Evolutionary conservation across 768 basidiomycete genomes (phyloP).

Genomic region (Suillus cothurnatus): DNA sequence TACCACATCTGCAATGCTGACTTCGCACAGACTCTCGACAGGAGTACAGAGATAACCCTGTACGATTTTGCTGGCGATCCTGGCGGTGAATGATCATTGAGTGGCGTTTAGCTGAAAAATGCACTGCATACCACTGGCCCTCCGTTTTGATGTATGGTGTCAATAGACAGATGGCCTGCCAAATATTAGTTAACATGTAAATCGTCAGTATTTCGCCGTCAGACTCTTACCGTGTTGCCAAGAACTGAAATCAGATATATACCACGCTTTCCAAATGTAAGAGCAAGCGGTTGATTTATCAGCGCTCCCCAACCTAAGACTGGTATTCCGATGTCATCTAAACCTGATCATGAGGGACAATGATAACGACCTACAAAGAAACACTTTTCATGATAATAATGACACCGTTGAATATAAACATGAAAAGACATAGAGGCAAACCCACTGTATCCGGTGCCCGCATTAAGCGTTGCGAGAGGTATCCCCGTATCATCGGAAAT

Average conservation of each 20-base stretch:
- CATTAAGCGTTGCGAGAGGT: constrained; percentile 21
- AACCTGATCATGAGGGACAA: background rate
- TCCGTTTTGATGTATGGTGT: constrained; percentile 23
- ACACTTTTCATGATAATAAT: constrained; percentile 12
- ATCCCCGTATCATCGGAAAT: constrained; percentile 21
- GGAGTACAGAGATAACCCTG: constrained; percentile 25
- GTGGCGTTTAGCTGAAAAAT: background rate
- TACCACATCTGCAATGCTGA: constrained; percentile 22
- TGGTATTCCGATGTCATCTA: constrained; percentile 6
- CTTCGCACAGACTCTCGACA: constrained; percentile 24
- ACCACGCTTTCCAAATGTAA: constrained; percentile 23
- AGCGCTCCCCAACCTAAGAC: constrained; percentile 22
- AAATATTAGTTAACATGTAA: background rate
- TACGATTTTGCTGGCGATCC: constrained; percentile 23
- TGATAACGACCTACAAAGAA: constrained; percentile 14
- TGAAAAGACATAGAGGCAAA: background rate
- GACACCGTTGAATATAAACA: background rate
- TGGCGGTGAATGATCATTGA: background rate
- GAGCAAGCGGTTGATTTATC: constrained; percentile 22
- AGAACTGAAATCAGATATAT: constrained; percentile 22
- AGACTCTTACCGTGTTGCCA: constrained; percentile 16
- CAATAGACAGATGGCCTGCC: constrained; percentile 22
- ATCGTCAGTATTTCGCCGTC: too few relatives aligned
- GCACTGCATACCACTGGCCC: constrained; percentile 16
- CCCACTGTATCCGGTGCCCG: constrained; percentile 23